Base-by-base conservation (phyloP, 169 alveolate genomes). In the Plasmodium ovale region DNA sequence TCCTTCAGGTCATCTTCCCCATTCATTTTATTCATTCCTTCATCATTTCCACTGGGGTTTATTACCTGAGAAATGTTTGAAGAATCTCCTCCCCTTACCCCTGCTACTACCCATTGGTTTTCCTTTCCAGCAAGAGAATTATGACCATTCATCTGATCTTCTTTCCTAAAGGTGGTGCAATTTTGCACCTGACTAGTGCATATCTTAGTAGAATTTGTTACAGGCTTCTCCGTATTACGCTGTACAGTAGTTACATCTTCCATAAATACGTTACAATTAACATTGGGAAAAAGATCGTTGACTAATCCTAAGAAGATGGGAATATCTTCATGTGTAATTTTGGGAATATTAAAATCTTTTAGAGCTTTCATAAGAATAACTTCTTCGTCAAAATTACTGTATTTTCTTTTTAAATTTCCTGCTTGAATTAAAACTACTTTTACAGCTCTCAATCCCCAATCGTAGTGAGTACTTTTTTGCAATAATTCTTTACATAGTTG, bases 381-480 rank as follows among this genome's bases (percentile, higher is more conserved):
- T 88, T 97, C 98, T 94, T 98, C 99, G 21, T 94, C 95, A 87
- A 93, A 94, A 39, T 96, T 94, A 39, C 98, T 97, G 87, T 97
- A 97, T 4, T 95, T 97, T 90, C 99, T 96, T 94, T 97, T 96
- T 87, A 98, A 95, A 58, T 96, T 95, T 67, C 99, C 99, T 16
- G 99, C 99, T 92, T 94, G 96, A 67, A 98, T 93, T 82, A 98
- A 96, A 88, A 97, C 99, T 23, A 99, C 97, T 90, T 98, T 98
- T 72, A 98, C 95, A 47, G 99, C 99, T 87, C 99, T 94, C 19
- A 98, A 97, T 72, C 98, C 98, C 98, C 98, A 98, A 93, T 98
- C 99, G 93, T 98, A 96, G 94, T 98, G 99, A 74, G 92, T 96
- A 93, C 97, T 98, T 70, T 96, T 96, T 60, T 98, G 96, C 44